Conservation (phyloP, 768 basidiomycete genomes). For the Melanogaster broomeanus region DNA sequence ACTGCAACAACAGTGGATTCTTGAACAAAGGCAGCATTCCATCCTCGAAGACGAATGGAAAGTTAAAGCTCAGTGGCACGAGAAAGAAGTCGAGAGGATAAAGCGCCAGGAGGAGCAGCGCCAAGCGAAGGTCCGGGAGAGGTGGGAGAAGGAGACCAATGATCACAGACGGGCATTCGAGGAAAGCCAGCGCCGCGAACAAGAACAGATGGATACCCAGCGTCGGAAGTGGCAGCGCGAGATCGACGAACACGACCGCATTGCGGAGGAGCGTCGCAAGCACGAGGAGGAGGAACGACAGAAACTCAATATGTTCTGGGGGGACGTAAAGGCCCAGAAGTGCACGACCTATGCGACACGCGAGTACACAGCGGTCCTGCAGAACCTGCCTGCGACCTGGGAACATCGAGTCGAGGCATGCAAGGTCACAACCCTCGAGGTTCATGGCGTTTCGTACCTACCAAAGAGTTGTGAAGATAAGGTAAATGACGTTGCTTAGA, state of each 20-base stretch:
- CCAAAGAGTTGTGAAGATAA: constrained; percentile 25
- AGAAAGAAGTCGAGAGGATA: constrained; percentile 2
- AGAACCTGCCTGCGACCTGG: constrained; percentile 29
- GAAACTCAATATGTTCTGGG: constrained; percentile 25
- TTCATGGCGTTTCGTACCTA: constrained; percentile 20
- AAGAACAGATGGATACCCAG: constrained; percentile 1
- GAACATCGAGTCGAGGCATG: constrained; percentile 22
- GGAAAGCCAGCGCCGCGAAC: constrained; percentile 12
- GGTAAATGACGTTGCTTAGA: constrained; percentile 2
- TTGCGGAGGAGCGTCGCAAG: constrained; percentile 11
- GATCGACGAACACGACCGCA: not conserved
- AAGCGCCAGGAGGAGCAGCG: constrained; percentile 7
- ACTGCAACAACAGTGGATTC: constrained; percentile 5
- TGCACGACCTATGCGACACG: constrained; percentile 30
- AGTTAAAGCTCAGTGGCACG: constrained; percentile 10
- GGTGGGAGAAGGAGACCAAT: constrained; percentile 8
- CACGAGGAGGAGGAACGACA: constrained; percentile 18
- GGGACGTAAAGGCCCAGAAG: constrained; percentile 11
- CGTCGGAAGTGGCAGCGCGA: constrained; percentile 9
- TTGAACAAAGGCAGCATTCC: constrained; percentile 4
- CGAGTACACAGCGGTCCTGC: constrained; percentile 30
- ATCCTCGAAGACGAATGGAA: constrained; percentile 5
- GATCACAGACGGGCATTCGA: constrained; percentile 7
- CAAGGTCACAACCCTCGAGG: constrained; percentile 19
- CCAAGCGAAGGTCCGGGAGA: not conserved